These are phyloP conservation scores for Glaciozyma antarctica DNA, from an alignment of 768 basidiomycete species.

Conservation along the genomic window DNA sequence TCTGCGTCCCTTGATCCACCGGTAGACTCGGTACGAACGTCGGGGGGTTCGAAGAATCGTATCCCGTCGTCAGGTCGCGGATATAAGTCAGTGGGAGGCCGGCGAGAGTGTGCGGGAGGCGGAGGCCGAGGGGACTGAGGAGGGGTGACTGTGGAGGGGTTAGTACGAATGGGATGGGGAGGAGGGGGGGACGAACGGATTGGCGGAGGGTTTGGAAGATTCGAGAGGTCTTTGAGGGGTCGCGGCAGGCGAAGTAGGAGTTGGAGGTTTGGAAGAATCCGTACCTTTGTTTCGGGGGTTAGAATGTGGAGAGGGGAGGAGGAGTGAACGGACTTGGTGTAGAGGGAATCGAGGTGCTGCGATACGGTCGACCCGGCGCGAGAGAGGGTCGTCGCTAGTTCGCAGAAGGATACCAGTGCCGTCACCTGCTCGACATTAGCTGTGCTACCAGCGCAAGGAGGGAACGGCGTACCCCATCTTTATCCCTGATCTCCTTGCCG, in stretches of 20 bases:
- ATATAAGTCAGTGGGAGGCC: conserved; percentile 54
- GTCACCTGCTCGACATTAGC: conserved; percentile 22
- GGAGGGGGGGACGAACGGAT: conserved; percentile 24
- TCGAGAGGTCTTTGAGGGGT: conserved; percentile 54
- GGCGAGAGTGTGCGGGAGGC: conserved; percentile 42
- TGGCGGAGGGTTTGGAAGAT: conserved; percentile 61
- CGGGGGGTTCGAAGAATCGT: conserved; percentile 56
- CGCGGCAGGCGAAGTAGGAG: conserved; percentile 46
- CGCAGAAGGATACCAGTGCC: conserved; percentile 29
- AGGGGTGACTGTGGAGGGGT: not conserved
- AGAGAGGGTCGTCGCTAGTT: conserved; percentile 46
- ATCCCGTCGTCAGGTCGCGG: conserved; percentile 62
- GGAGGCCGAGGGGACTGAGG: not conserved
- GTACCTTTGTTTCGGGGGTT: conserved; percentile 56
- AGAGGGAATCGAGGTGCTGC: conserved; percentile 49
- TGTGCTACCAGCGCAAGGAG: not conserved
- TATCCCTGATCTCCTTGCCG: conserved; percentile 58
- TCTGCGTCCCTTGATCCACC: conserved; percentile 47
- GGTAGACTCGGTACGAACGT: conserved; percentile 52
- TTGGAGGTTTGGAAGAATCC: conserved; percentile 56
- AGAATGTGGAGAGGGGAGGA: too few species aligned
- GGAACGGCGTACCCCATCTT: conserved; percentile 63
- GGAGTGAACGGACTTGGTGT: conserved; percentile 25
- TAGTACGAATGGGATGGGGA: not conserved
- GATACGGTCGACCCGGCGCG: conserved; percentile 50